Evolutionary conservation across 1,284 basidiomycete genomes (phyloP).

Genomic region (Pterulicium gracile): DNA sequence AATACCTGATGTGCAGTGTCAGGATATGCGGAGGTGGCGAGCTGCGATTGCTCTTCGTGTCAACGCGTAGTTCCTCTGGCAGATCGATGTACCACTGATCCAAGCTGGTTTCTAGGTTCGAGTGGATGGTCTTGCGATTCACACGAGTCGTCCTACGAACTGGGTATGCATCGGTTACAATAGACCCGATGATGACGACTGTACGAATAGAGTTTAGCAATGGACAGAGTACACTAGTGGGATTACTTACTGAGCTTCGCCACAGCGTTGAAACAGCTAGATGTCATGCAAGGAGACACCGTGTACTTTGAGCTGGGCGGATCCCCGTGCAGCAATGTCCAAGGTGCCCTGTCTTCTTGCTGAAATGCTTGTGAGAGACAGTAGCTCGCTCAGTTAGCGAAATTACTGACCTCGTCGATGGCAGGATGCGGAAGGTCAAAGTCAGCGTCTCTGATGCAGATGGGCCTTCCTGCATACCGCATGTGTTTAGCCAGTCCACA

Average conservation of each 20-base stretch:
- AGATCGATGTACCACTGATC: slow-evolving; percentile 71
- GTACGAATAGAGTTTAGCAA: too few species aligned
- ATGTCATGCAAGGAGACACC: slow-evolving; percentile 35
- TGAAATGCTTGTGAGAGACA: slow-evolving; percentile 15
- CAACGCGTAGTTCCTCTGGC: slow-evolving; percentile 54
- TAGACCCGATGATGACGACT: slow-evolving; percentile 55
- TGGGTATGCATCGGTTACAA: slow-evolving; percentile 67
- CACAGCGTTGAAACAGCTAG: slow-evolving; percentile 50
- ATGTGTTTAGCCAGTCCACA: too few species aligned
- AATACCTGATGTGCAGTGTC: slow-evolving; percentile 70
- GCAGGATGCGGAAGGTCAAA: slow-evolving; percentile 63
- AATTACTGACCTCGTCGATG: slow-evolving; percentile 33
- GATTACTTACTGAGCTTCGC: slow-evolving; percentile 45
- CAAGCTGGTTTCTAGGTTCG: slow-evolving; percentile 53
- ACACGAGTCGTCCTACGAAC: slow-evolving; percentile 40
- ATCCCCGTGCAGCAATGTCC: slow-evolving; percentile 37
- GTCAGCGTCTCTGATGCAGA: slow-evolving; percentile 62
- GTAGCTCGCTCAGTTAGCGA: slow-evolving; percentile 1
- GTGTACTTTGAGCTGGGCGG: slow-evolving; percentile 28
- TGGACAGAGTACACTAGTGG: too few species aligned
- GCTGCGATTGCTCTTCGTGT: slow-evolving; percentile 37
- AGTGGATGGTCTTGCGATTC: slow-evolving; percentile 36
- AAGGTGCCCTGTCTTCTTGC: slow-evolving; percentile 45
- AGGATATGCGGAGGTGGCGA: slow-evolving; percentile 57
- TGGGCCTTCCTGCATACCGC: slow-evolving; percentile 45